Evolutionary conservation across 1,139 yeast genomes (phyloP).

Genomic region (Lodderomyces metapsilosis): DNA sequence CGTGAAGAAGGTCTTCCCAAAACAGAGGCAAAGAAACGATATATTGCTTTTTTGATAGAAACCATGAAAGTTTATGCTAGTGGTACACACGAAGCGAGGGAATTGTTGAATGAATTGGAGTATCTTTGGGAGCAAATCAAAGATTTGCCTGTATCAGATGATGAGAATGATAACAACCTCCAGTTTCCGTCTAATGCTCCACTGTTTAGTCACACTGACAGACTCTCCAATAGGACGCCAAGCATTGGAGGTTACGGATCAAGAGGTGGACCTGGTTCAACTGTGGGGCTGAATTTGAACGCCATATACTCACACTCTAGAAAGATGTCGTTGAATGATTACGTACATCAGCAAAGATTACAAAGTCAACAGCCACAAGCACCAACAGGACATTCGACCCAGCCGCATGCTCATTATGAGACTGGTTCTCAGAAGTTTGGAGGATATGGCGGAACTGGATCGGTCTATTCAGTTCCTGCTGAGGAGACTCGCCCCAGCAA

Average conservation of each 20-base stretch:
- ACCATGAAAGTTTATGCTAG: slow-evolving; percentile 73
- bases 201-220: slow-evolving; percentile 38
- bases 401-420: slow-evolving; percentile 8
- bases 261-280: slow-evolving; percentile 2
- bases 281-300: slow-evolving; percentile 28
- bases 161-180: slow-evolving; percentile 21
- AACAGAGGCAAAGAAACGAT: slow-evolving; percentile 72
- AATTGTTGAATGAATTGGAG: slow-evolving; percentile 63
- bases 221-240: slow-evolving; percentile 34
- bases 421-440: slow-evolving; percentile 13
- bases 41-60: slow-evolving; percentile 65
- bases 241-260: slow-evolving; percentile 20
- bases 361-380: slow-evolving; percentile 18
- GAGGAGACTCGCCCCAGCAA: slow-evolving; percentile 6
- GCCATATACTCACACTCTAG: slow-evolving; percentile 48
- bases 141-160: slow-evolving; percentile 41
- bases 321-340: slow-evolving; percentile 39
- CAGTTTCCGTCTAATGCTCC: slow-evolving; percentile 40
- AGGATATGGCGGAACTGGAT: slow-evolving; percentile 16
- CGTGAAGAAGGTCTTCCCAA: slow-evolving; percentile 66
- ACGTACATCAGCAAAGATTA: slow-evolving; percentile 36
- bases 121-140: slow-evolving; percentile 75
- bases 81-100: slow-evolving; percentile 67
- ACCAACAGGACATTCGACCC: slow-evolving; percentile 4
- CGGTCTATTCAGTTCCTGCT: slow-evolving; percentile 27